phyloP scores from a whole-genome alignment of 345 rosid genomes.

The Firmiana major region DNA sequence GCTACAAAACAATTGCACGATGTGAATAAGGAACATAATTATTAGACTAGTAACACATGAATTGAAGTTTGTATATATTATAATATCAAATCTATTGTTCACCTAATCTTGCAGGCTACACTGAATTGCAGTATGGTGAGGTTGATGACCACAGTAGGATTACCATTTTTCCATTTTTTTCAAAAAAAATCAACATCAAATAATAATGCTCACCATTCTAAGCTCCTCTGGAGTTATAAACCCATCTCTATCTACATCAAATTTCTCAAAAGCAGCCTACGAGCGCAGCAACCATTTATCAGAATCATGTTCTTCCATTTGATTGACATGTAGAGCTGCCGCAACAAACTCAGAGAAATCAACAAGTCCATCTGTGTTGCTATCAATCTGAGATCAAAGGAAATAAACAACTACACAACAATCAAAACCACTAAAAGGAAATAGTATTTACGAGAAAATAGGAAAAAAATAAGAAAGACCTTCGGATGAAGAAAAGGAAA shows the following conservation, averaged over 20 bases:
- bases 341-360: conserved; percentile 95
- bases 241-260: conserved; percentile 89
- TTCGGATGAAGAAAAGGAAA: neutral
- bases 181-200: neutral
- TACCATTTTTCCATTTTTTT: neutral
- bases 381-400: conserved; percentile 61
- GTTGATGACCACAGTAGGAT: neutral
- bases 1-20: conserved; percentile 40
- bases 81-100: neutral
- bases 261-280: conserved; percentile 86
- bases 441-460: neutral
- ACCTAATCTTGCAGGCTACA: neutral
- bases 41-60: neutral
- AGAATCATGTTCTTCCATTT: conserved; percentile 82
- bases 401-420: neutral
- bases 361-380: conserved; percentile 98
- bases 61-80: neutral
- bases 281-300: conserved; percentile 83
- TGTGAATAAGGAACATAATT: neutral
- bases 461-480: neutral
- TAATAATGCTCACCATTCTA: conserved; percentile 53
- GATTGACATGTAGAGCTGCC: conserved; percentile 88
- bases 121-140: neutral
- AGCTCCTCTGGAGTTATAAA: conserved; percentile 94
- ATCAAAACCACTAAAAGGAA: neutral